A percentile compares a stretch with the other conserved stretches of the same genome.
phyloP scores from a whole-genome alignment of 176 grass and related monocot species.

The Echinochloa phyllopogon region DNA sequence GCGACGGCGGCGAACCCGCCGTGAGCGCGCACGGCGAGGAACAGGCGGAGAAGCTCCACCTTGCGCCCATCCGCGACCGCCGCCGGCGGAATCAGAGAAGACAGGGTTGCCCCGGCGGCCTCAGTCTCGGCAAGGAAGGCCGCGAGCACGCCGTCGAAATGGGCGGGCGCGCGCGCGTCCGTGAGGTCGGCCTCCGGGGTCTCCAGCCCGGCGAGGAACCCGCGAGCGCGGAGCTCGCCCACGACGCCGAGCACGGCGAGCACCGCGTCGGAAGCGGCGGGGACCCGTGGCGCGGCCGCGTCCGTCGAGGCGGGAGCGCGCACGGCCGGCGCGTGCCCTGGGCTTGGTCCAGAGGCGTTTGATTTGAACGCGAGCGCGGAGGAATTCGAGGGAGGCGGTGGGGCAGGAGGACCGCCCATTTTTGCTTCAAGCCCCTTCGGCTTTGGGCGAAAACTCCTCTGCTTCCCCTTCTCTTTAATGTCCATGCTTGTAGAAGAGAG shows the following conservation, averaged over 20 bases:
- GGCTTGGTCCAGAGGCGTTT: conserved; percentile 1
- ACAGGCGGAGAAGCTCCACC: conserved; percentile 54
- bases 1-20: conserved; percentile 49
- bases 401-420: conserved; percentile 38
- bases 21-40: conserved; percentile 30
- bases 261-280: neutral
- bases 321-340: neutral
- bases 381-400: conserved; percentile 27
- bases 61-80: conserved; percentile 18
- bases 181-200: conserved; percentile 1
- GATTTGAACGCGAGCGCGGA: conserved; percentile 42
- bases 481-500: neutral
- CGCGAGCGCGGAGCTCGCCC: conserved; percentile 31
- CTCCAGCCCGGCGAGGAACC: conserved; percentile 38
- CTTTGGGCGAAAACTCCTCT: conserved; percentile 32
- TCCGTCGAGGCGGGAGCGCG: neutral
- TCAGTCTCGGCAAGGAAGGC: conserved; percentile 29
- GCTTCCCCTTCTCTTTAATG: neutral
- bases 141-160: conserved; percentile 40
- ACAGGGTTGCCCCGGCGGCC: neutral
- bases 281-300: neutral
- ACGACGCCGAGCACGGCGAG: conserved; percentile 34
- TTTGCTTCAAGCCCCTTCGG: conserved; percentile 39
- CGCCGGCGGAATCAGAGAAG: conserved; percentile 24
- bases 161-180: neutral